phyloP scores from a whole-genome alignment of 345 rosid species.

The Gossypium bickii region DNA sequence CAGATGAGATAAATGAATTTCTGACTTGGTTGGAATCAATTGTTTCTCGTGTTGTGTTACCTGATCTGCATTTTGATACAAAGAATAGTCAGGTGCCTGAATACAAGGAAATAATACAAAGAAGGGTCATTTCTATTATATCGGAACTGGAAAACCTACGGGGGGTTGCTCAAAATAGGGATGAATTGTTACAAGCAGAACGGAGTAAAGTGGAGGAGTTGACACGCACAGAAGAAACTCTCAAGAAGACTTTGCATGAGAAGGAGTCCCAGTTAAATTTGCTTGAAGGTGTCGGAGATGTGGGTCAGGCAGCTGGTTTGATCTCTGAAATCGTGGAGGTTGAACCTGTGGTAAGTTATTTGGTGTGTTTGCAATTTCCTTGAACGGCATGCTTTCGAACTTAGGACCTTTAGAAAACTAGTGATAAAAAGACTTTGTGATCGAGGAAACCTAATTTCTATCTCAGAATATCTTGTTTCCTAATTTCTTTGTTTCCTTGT shows the following conservation, averaged over 20 bases:
- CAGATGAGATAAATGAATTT: slow-evolving; percentile 53
- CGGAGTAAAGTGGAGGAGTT: slow-evolving; percentile 69
- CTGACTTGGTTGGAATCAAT: slow-evolving; percentile 57
- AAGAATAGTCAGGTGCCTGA: slow-evolving; percentile 31
- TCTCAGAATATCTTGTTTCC: neutral
- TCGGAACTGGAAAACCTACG: slow-evolving; percentile 57
- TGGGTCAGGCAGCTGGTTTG: slow-evolving; percentile 31
- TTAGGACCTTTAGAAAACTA: neutral
- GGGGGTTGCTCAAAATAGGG: slow-evolving; percentile 51
- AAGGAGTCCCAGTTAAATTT: slow-evolving; percentile 57
- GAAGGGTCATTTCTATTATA: slow-evolving; percentile 47
- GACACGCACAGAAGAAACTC: slow-evolving; percentile 52
- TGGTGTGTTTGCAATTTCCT: neutral
- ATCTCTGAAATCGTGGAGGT: slow-evolving; percentile 72
- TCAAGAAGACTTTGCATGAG: slow-evolving; percentile 59
- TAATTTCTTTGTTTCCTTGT: neutral
- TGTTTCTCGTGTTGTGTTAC: slow-evolving; percentile 40
- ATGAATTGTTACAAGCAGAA: slow-evolving; percentile 60
- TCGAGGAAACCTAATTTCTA: neutral
- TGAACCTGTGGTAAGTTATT: slow-evolving; percentile 79
- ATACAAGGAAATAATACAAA: slow-evolving; percentile 60
- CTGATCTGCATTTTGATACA: slow-evolving; percentile 39
- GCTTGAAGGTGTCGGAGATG: slow-evolving; percentile 42
- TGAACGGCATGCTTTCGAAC: neutral
- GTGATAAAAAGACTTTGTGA: neutral